These are phyloP conservation scores for Bombardia bombarda DNA, from an alignment of 495 filamentous ascomycete species.

Conservation along the genomic window DNA sequence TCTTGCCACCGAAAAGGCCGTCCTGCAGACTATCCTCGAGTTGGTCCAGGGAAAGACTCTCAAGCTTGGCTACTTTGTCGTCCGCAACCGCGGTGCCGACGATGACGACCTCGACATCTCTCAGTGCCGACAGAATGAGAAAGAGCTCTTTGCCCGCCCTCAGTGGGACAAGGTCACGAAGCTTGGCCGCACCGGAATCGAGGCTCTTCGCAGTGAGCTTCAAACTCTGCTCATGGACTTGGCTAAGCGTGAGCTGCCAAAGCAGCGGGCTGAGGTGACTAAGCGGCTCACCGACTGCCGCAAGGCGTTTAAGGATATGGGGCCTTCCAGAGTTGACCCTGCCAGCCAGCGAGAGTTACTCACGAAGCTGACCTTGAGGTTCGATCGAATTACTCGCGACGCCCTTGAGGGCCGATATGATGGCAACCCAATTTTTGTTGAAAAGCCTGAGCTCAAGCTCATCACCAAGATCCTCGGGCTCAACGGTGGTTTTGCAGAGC, in stretches of 20 bases:
- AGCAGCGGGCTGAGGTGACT: slow-evolving; percentile 38
- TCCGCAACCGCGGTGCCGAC: slow-evolving; percentile 46
- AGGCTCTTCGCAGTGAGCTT: slow-evolving; percentile 37
- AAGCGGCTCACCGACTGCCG: slow-evolving; percentile 28
- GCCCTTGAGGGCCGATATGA: slow-evolving; percentile 32
- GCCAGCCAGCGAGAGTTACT: slow-evolving; percentile 20
- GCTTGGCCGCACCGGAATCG: slow-evolving; percentile 41
- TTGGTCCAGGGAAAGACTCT: slow-evolving; percentile 35
- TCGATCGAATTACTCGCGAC: slow-evolving; percentile 3
- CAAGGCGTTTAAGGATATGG: slow-evolving; percentile 31
- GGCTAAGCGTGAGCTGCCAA: slow-evolving; percentile 44
- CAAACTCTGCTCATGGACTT: slow-evolving; percentile 34
- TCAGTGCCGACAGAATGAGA: slow-evolving; percentile 26
- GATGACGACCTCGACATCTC: slow-evolving; percentile 11
- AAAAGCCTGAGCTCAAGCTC: slow-evolving; percentile 24
- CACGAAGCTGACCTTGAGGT: slow-evolving; percentile 4
- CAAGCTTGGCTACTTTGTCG: slow-evolving; percentile 50
- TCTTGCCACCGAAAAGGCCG: slow-evolving; percentile 37
- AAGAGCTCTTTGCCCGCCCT: slow-evolving; percentile 24
- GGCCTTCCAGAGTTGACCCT: slow-evolving; percentile 25
- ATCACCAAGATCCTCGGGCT: slow-evolving; percentile 38
- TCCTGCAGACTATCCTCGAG: slow-evolving; percentile 29
- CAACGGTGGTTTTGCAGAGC: slow-evolving; percentile 33
- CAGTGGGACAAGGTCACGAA: slow-evolving; percentile 38
- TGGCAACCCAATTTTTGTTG: slow-evolving; percentile 29